Conservation (phyloP, 2,329 filamentous ascomycete genomes). For the Mycosphaerella arachidis region DNA sequence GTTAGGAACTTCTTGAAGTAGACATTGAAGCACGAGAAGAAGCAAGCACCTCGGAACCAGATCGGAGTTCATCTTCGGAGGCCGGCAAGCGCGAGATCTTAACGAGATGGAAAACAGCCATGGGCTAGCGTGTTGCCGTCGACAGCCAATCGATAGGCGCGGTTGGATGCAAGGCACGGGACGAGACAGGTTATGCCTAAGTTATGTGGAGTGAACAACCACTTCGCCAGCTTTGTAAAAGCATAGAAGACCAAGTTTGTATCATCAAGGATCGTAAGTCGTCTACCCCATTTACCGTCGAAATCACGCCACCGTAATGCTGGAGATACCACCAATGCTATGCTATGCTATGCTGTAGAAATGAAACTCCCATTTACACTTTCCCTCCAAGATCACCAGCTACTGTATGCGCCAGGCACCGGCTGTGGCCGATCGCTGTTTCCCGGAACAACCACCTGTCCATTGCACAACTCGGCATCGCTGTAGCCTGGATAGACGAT, state of each 20-base stretch:
- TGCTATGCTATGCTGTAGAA: no score
- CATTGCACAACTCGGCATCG: conserved; percentile 14
- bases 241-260: no score
- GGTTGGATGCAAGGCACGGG: not conserved
- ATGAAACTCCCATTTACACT: no score
- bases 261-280: no score
- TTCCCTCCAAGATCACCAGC: no score
- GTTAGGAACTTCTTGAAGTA: not conserved
- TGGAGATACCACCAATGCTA: no score
- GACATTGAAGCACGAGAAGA: not conserved
- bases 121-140: not conserved
- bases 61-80: not conserved
- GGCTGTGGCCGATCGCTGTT: conserved; percentile 16
- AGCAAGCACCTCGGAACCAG: not conserved
- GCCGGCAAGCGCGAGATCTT: not conserved
- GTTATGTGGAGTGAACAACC: not conserved
- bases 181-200: not conserved
- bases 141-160: not conserved
- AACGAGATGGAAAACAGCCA: not conserved
- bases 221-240: not conserved
- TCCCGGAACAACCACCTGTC: conserved; percentile 18
- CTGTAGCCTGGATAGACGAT: conserved; percentile 21
- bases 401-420: not conserved
- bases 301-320: no score
- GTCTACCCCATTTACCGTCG: no score